Conservation (phyloP, 768 basidiomycete genomes). For the Mycena kentingensis region DNA sequence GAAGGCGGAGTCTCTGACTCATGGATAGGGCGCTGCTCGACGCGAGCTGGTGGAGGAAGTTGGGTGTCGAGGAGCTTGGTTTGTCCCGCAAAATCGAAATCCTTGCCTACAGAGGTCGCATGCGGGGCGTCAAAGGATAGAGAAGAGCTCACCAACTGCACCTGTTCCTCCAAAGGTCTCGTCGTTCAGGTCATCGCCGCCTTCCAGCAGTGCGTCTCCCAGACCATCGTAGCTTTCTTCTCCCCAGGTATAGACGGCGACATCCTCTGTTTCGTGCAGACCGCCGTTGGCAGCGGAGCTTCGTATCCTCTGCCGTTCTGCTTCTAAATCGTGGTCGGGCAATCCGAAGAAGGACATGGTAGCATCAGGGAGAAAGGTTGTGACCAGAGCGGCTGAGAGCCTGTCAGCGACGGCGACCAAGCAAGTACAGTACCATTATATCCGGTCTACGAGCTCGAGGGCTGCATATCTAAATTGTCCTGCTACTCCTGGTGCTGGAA, state of each 20-base stretch:
- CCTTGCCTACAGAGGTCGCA: slow-evolving; percentile 60
- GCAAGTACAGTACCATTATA: no score
- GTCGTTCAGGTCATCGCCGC: slow-evolving; percentile 91
- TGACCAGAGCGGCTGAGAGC: no score
- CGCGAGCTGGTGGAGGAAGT: slow-evolving; percentile 17
- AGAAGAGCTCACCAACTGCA: slow-evolving; percentile 62
- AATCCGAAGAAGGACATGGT: slow-evolving; percentile 86
- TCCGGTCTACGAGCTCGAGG: no score
- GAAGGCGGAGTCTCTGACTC: slow-evolving; percentile 5
- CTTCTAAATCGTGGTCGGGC: slow-evolving; percentile 61
- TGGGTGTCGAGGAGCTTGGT: slow-evolving; percentile 33
- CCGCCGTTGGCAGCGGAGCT: no score
- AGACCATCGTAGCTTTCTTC: slow-evolving; percentile 89
- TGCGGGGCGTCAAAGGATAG: slow-evolving; percentile 8
- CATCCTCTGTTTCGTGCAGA: slow-evolving; percentile 67
- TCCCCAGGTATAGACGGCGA: slow-evolving; percentile 92
- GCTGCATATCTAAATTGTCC: no score
- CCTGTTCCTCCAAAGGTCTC: slow-evolving; percentile 87
- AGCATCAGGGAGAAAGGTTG: slow-evolving; percentile 1
- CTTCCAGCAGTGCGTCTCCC: slow-evolving; percentile 84
- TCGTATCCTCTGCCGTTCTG: slow-evolving; percentile 59
- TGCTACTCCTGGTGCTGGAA: no score
- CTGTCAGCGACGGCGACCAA: no score
- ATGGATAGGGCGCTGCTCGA: slow-evolving; percentile 12
- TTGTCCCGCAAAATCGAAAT: slow-evolving; percentile 81